Evolutionary conservation across 2,329 filamentous ascomycete species (phyloP), one percentile per base, ranked within the genome.

Genomic region (Ophiostoma sp.): DNA sequence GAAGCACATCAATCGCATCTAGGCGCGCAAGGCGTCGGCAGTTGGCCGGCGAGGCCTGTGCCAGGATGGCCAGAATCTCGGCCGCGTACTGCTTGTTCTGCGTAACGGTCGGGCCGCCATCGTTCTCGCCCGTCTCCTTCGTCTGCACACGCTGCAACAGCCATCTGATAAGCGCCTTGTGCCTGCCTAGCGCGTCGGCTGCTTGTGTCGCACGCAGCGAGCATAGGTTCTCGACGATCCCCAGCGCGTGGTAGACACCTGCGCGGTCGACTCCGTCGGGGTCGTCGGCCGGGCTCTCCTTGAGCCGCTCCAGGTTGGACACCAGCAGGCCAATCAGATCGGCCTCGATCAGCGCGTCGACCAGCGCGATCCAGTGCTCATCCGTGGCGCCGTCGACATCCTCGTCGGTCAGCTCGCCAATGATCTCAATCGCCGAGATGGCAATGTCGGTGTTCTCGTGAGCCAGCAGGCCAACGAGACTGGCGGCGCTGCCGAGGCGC

Each of bases 371-470:
- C 93, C 94, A 97, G 76, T 97, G 89, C 70, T 87, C 87, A 75
- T 93, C 89, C 72, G 90, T 88, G n/a, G 65, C 65, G 1, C 91
- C 92, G 60, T 89, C 85, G 1, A 97, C 92, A 76, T 98, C 94
- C 77, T 99, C 94, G 76, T 98, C 95, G 17, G 93, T 96, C 74
- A 98, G 82, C 80, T 99, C 95, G 70, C 88, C 89, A 68, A 99
- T 87, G 66, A 97, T 91, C 80, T 98, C 91, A 67, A 97, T 89
- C 0, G 90, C 92, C 73, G 90, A 92, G 75, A 98, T 96, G 13
- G 95, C 93, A 74, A 99, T 96, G 77, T 99, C 95, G 0, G 94
- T 94, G 78, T 99, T 99, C 76, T 99, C 95, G 78, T 99, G 95
- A 20, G 94, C 90, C 67, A 99, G 82, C 68, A 99, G 80, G 1